Percentiles rank a stretch among this genome's conserved stretches.
phyloP scores from a whole-genome alignment of 2,329 filamentous ascomycete genomes.

The Aureobasidium subglaciale region DNA sequence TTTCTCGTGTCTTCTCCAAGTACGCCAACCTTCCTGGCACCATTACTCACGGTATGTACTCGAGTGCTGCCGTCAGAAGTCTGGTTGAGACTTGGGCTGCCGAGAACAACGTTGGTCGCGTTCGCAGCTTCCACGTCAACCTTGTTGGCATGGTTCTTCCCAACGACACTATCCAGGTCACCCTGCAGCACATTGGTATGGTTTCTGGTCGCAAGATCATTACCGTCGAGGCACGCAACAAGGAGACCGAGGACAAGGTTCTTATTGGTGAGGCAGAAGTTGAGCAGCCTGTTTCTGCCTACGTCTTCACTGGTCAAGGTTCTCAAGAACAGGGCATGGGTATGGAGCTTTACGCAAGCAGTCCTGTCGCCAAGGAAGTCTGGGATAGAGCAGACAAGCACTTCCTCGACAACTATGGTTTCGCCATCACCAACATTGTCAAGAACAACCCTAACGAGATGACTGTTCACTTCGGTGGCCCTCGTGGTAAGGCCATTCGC shows the following conservation, averaged over 20 bases:
- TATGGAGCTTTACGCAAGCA: constrained; percentile 96
- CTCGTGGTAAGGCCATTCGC: constrained; percentile 91
- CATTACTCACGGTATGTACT: constrained; percentile 99
- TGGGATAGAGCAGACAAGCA: constrained; percentile 98
- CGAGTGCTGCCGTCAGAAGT: constrained; percentile 89
- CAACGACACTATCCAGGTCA: constrained; percentile 90
- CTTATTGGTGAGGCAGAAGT: constrained; percentile 92
- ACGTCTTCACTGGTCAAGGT: constrained; percentile 97
- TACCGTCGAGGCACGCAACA: constrained; percentile 94
- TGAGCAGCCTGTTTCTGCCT: constrained; percentile 92
- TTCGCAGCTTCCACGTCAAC: constrained; percentile 93
- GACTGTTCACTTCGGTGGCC: constrained; percentile 95
- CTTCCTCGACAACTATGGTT: constrained; percentile 97
- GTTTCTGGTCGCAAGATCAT: constrained; percentile 97
- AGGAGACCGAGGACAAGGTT: constrained; percentile 94
- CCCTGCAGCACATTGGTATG: constrained; percentile 95
- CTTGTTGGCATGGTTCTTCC: constrained; percentile 98
- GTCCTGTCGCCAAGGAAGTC: constrained; percentile 88
- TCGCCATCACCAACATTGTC: constrained; percentile 97
- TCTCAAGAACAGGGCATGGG: constrained; percentile 99
- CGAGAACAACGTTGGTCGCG: constrained; percentile 95
- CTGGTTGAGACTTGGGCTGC: constrained; percentile 98
- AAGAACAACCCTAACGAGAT: constrained; percentile 99
- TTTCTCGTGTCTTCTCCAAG: constrained; percentile 90
- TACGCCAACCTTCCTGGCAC: constrained; percentile 95